A percentile compares a stretch with the other conserved stretches of the same genome.
phyloP scores from a whole-genome alignment of 371 early-diverging fungal genomes.

The Mortierella polycephala region DNA sequence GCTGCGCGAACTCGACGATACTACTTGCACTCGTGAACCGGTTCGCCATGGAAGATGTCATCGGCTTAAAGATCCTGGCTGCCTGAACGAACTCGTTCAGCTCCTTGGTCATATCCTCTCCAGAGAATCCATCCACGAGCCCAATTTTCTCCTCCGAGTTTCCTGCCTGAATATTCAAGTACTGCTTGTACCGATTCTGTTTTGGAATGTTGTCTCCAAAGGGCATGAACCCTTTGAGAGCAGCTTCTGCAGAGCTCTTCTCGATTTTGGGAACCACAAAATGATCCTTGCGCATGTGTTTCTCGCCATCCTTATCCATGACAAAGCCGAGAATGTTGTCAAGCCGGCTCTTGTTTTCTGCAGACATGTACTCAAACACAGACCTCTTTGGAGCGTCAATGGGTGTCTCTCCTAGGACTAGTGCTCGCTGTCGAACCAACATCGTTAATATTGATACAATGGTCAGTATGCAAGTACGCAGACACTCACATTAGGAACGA shows the following conservation, averaged over 20 bases:
- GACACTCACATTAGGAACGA: too few relatives aligned
- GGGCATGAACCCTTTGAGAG: conserved; percentile 88
- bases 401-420: conserved; percentile 77
- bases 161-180: conserved; percentile 77
- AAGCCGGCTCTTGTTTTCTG: conserved; percentile 74
- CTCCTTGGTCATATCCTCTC: conserved; percentile 73
- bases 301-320: conserved; percentile 37
- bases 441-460: too few relatives aligned
- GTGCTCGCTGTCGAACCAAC: conserved; percentile 56
- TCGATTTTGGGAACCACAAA: conserved; percentile 64
- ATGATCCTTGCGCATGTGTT: conserved; percentile 20
- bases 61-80: conserved; percentile 83
- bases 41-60: conserved; percentile 81
- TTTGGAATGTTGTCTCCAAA: conserved; percentile 80
- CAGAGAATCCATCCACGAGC: conserved; percentile 59
- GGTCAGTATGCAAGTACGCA: too few relatives aligned
- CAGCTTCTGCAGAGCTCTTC: conserved; percentile 73
- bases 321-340: conserved; percentile 62
- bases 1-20: conserved; percentile 40
- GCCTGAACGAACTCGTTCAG: conserved; percentile 84
- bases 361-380: conserved; percentile 79
- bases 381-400: conserved; percentile 74
- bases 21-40: conserved; percentile 76
- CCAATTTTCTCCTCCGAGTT: conserved; percentile 43
- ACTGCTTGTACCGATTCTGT: conserved; percentile 81